These are phyloP conservation scores for Onygena corvina DNA, from an alignment of 2,329 filamentous ascomycete genomes.

Conservation along the genomic window DNA sequence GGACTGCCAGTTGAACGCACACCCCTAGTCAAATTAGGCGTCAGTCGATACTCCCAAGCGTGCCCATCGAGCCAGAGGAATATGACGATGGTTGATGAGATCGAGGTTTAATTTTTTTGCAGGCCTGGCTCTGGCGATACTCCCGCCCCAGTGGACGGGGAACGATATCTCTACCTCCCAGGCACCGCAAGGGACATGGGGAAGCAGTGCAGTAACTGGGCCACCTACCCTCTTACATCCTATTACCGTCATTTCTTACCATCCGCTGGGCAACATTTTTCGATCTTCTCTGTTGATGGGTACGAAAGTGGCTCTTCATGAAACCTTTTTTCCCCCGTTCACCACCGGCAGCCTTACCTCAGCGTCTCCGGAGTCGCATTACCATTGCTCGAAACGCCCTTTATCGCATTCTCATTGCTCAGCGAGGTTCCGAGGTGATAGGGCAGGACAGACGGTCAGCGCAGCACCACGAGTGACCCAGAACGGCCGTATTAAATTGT, in stretches of 20 bases:
- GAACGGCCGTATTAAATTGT: constrained; percentile 5
- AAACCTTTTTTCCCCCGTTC: not conserved
- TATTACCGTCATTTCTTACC: no score
- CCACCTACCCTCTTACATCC: not conserved
- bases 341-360: not conserved
- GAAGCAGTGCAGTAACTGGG: not conserved
- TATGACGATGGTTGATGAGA: constrained; percentile 2
- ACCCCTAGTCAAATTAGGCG: not conserved
- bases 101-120: not conserved
- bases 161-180: constrained; percentile 8
- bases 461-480: constrained; percentile 3
- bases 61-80: not conserved
- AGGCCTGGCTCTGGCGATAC: not conserved
- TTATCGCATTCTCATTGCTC: not conserved
- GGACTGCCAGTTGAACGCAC: constrained; percentile 6
- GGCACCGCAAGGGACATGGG: constrained; percentile 9
- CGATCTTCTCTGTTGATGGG: constrained; percentile 3
- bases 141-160: constrained; percentile 12
- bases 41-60: constrained; percentile 4
- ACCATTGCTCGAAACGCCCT: constrained; percentile 6
- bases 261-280: constrained; percentile 5
- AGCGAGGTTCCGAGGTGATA: not conserved
- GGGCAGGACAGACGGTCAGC: not conserved
- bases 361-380: not conserved
- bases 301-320: constrained; percentile 5